Evolutionary conservation across 2,329 filamentous ascomycete genomes (phyloP).

Genomic region (Nemania abortiva): DNA sequence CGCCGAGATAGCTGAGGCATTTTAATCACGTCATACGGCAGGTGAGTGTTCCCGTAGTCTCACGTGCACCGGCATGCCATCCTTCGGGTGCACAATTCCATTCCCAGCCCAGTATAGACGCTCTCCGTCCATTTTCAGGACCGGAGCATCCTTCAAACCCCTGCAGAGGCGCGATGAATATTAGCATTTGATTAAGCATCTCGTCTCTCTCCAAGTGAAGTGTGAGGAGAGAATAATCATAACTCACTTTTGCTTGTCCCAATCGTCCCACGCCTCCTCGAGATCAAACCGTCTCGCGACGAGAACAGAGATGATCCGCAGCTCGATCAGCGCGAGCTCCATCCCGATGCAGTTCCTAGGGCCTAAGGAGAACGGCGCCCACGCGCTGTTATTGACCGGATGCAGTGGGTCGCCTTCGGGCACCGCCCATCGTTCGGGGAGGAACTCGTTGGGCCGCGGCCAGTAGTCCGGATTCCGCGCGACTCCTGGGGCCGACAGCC

Average conservation of each 20-base stretch:
- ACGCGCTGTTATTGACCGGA: slow-evolving; percentile 55
- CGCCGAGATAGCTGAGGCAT: slow-evolving; percentile 2
- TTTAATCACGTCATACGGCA: slow-evolving; percentile 21
- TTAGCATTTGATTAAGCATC: slow-evolving; percentile 18
- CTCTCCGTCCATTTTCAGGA: slow-evolving; percentile 47
- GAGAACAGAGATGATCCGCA: slow-evolving; percentile 63
- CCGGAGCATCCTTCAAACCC: slow-evolving; percentile 43
- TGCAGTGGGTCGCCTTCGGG: slow-evolving; percentile 48
- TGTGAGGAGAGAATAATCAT: not conserved
- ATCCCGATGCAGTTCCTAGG: slow-evolving; percentile 69
- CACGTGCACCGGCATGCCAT: slow-evolving; percentile 56
- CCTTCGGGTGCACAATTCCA: slow-evolving; percentile 52
- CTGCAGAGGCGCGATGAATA: slow-evolving; percentile 20
- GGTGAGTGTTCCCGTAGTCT: slow-evolving; percentile 40
- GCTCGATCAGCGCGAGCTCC: slow-evolving; percentile 66
- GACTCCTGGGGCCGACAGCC: slow-evolving; percentile 42
- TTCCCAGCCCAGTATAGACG: slow-evolving; percentile 49
- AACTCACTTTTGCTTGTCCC: slow-evolving; percentile 49
- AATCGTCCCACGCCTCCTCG: slow-evolving; percentile 57
- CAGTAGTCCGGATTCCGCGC: slow-evolving; percentile 49
- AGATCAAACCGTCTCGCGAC: slow-evolving; percentile 65
- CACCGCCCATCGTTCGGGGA: slow-evolving; percentile 52
- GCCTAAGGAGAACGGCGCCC: slow-evolving; percentile 66
- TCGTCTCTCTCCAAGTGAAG: not conserved
- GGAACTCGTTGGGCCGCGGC: slow-evolving; percentile 51